Evolutionary conservation across 345 rosid genomes (phyloP), one percentile per base, ranked within the genome.

Genomic region (Capsella bursapastoris): DNA sequence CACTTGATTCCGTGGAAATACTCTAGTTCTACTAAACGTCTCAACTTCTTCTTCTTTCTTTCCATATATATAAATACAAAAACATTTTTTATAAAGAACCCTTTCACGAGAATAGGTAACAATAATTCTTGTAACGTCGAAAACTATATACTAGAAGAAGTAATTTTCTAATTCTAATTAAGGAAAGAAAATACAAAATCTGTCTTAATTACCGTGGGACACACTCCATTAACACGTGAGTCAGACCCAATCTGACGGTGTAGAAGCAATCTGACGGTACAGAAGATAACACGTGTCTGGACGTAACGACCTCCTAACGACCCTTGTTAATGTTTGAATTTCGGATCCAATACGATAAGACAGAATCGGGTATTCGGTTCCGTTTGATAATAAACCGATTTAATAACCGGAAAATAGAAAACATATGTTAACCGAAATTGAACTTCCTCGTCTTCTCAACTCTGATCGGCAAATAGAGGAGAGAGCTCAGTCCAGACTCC

Each of bases 171-270:
- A 2, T 48, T 25, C 28, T 10, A 48, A 59, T 2, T 14, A 48
- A 11, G 5, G 59, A 37, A 25, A 27, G 1, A 43, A 48, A 49
- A n/a, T 6, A 50, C 41, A 59, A 49, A 28, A 34, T 4, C 16
- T 34, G 40, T 64, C 15, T 12, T 37, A 27, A 29, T 49, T 59
- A 40, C 37, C 79, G 56, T 67, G 73, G 79, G 73, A 75, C 69
- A 68, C 68, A 67, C 68, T 75, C 50, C 62, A 58, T 35, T 5
- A 57, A 25, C 61, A 58, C 9, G 57, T 67, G 68, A n/a, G 44
- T 22, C 10, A 60, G 7, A 15, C 40, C 4, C 0, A 70, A 63
- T 76, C 66, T 55, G 55, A 70, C 75, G 75, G 71, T 63, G 28
- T 47, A 63, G 15, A n/a, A 22, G 25, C 0, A 70, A 63, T 76